Evolutionary conservation across 306 rosid species (phyloP), one percentile per base, ranked within the genome.

Genomic region (Cucumis hystrix): DNA sequence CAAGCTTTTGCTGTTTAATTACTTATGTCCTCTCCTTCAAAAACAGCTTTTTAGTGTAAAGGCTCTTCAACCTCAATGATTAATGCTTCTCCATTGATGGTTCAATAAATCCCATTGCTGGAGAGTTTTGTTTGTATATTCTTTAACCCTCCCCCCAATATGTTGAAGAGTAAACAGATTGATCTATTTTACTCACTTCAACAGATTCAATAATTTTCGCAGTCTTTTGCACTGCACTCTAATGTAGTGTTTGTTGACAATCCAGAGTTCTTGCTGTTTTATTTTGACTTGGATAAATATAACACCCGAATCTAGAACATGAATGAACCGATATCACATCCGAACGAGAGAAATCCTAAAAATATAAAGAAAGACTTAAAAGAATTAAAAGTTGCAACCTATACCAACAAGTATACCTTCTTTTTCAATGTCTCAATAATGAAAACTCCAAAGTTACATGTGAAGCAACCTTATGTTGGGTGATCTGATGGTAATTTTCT

Each of bases 1-100:
- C 77, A 28, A 49, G 8, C 62, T 28, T 30, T 25, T 45, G 15
- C 39, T 72, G 59, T 71, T 71, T 25, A 47, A 49, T 72, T 72
- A 16, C 62, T 73, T 17, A 33, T 73, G 77, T 54, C 62, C 47
- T 73, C 77, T 56, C 30, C 58, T 73, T 73, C 76, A 25, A 47
- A 23, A 71, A 49, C 60, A 71, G 60, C 63, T 52, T 73, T 49
- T 73, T 73, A 52, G 76, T 71, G 76, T 25, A 65, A 65, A 65
- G 39, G 8, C 39, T 65, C 71, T 65, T 65, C 71, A 35, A 35
- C 45, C 71, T 18, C 20, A 15, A 3, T 40, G 74, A 67, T 67
- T 20, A 67, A 67, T 67, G 55, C 74, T 67, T 40, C 75, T 69
- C 37, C 75, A 43, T 23, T 69, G 45, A 67, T 69, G 57, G 37